These are phyloP conservation scores for Paracoccidioides lutzii DNA, from an alignment of 2,329 filamentous ascomycete genomes.

Conservation along the genomic window DNA sequence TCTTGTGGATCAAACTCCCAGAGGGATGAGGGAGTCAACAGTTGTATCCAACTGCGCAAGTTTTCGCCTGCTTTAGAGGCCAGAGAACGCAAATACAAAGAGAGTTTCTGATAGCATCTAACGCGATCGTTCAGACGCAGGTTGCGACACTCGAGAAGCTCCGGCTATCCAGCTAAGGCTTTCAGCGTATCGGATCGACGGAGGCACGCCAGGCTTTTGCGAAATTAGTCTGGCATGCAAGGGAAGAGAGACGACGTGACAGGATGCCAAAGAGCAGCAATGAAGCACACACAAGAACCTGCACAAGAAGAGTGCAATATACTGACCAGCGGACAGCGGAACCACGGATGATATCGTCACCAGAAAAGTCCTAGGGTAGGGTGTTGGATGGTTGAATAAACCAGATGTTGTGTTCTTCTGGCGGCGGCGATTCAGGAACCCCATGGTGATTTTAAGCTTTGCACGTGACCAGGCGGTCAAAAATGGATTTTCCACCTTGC, in stretches of 20 bases:
- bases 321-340: background rate
- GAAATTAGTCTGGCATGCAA: slow-evolving; percentile 1
- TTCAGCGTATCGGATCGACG: background rate
- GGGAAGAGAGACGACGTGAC: slow-evolving; percentile 1
- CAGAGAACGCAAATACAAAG: background rate
- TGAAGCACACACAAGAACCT: background rate
- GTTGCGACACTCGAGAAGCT: background rate
- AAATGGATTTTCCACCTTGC: background rate
- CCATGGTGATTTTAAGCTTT: background rate
- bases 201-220: slow-evolving; percentile 3
- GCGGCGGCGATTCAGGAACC: slow-evolving; percentile 4
- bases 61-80: background rate
- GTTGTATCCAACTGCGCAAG: background rate
- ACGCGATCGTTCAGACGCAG: background rate
- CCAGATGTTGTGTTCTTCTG: background rate
- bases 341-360: background rate
- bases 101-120: background rate
- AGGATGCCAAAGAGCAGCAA: background rate
- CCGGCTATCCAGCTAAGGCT: background rate
- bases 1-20: background rate
- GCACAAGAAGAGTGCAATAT: background rate
- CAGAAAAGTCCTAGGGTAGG: background rate
- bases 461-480: background rate
- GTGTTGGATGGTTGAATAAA: background rate
- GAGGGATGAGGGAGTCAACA: background rate